Evolutionary conservation across 2,329 filamentous ascomycete genomes (phyloP).

Genomic region (Coniochaeta sp.): DNA sequence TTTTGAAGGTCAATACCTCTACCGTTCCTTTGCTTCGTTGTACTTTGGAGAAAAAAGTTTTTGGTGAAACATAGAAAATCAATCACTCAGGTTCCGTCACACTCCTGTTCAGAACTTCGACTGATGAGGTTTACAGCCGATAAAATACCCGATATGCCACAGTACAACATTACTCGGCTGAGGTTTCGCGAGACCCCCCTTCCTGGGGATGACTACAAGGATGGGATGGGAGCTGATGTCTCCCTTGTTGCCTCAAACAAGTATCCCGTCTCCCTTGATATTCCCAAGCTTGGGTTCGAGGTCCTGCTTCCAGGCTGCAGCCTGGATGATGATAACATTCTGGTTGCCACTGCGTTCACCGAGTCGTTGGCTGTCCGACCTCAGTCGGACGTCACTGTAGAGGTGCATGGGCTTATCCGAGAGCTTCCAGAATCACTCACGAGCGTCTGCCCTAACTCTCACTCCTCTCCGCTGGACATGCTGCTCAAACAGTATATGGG

Average conservation of each 20-base stretch:
- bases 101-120: conserved; percentile 11
- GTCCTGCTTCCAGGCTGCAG: conserved; percentile 79
- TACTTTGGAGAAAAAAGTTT: conserved; percentile 53
- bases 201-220: conserved; percentile 36
- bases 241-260: conserved; percentile 65
- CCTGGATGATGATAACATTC: conserved; percentile 63
- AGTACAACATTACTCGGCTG: conserved; percentile 74
- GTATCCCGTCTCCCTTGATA: conserved; percentile 67
- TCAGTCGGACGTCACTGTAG: conserved; percentile 56
- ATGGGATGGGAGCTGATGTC: conserved; percentile 72
- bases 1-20: conserved; percentile 76
- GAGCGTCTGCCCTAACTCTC: conserved; percentile 64
- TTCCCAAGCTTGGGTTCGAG: conserved; percentile 78
- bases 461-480: conserved; percentile 75
- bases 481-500: conserved; percentile 76
- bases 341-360: conserved; percentile 69
- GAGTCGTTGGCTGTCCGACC: conserved; percentile 60
- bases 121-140: conserved; percentile 44
- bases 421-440: conserved; percentile 69
- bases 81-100: not conserved
- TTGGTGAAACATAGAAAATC: conserved; percentile 15
- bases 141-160: conserved; percentile 69
- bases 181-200: conserved; percentile 66
- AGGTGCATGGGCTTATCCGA: conserved; percentile 64
- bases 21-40: conserved; percentile 52